These are phyloP conservation scores for Mycena belliarum DNA, from an alignment of 768 basidiomycete species.

Conservation along the genomic window DNA sequence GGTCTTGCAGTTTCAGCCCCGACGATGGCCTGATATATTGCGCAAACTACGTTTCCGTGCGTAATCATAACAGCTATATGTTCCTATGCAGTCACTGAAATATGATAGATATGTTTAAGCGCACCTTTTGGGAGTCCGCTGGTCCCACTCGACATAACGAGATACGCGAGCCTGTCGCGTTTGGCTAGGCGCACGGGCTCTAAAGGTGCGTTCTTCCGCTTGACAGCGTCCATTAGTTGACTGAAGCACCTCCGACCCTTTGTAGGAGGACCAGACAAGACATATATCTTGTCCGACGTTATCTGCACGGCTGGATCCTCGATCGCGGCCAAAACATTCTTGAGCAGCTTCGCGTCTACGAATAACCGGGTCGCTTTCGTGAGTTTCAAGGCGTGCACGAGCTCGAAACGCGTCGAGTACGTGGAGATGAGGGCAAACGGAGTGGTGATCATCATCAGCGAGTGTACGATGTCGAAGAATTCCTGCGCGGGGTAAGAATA, in stretches of 20 bases:
- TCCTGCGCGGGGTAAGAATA: conserved; percentile 39
- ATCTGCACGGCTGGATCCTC: conserved; percentile 32
- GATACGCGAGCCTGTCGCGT: conserved; percentile 62
- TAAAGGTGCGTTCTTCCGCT: conserved; percentile 37
- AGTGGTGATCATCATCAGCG: conserved; percentile 47
- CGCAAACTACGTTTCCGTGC: conserved; percentile 59
- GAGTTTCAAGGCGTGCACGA: conserved; percentile 49
- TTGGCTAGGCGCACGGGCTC: conserved; percentile 46
- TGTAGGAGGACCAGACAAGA: conserved; percentile 43
- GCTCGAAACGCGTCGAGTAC: conserved; percentile 58
- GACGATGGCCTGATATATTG: conserved; percentile 40
- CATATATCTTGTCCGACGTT: conserved; percentile 45
- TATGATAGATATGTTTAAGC: not conserved
- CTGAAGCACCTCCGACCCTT: conserved; percentile 45
- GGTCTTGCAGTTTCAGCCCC: conserved; percentile 31
- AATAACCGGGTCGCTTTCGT: conserved; percentile 55
- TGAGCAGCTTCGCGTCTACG: conserved; percentile 46
- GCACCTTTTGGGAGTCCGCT: conserved; percentile 75
- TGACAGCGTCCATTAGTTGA: conserved; percentile 44
- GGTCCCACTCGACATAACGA: conserved; percentile 79
- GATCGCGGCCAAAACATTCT: conserved; percentile 17
- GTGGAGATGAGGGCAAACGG: conserved; percentile 58
- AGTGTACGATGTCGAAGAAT: conserved; percentile 50
- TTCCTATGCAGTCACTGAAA: not conserved
- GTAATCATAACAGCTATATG: conserved; percentile 69